A percentile compares a stretch with the other conserved stretches of the same genome.
Conservation (phyloP, 2,329 filamentous ascomycete genomes). For the Phyllachora maydis region DNA sequence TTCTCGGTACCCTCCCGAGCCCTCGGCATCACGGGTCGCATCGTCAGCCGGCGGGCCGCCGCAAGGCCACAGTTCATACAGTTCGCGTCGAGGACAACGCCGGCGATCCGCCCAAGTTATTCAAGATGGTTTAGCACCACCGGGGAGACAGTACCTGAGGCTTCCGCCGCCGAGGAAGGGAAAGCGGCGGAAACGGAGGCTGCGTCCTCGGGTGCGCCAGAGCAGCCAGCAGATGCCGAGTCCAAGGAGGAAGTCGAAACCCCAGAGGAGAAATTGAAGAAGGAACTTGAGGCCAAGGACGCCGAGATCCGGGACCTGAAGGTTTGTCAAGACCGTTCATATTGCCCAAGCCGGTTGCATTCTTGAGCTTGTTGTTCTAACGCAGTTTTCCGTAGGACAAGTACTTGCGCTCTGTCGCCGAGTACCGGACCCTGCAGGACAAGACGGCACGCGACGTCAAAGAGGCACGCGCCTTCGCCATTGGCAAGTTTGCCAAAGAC, state of each 20-base stretch:
- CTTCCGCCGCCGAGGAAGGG: conserved; percentile 8
- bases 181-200: conserved; percentile 9
- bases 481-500: conserved; percentile 89
- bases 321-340: conserved; percentile 28
- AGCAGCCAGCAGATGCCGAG: too few species aligned
- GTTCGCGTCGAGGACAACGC: too few species aligned
- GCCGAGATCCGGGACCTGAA: conserved; percentile 54
- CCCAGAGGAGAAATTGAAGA: conserved; percentile 22
- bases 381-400: conserved; percentile 65
- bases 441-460: conserved; percentile 83
- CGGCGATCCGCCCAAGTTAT: too few species aligned
- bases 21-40: conserved; percentile 19
- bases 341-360: too few species aligned
- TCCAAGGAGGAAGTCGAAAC: conserved; percentile 11
- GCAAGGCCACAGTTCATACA: too few species aligned
- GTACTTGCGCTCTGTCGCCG: conserved; percentile 81
- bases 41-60: too few species aligned
- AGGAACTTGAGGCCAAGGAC: conserved; percentile 29
- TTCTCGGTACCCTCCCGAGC: conserved; percentile 20
- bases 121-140: conserved; percentile 27
- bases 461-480: conserved; percentile 73
- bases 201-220: too few species aligned
- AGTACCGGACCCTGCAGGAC: conserved; percentile 96
- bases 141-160: conserved; percentile 16
- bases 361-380: too few species aligned